Percentiles rank a stretch among this genome's conserved stretches.
Conservation (phyloP, 306 rosid species). For the Bauhinia variegata region DNA sequence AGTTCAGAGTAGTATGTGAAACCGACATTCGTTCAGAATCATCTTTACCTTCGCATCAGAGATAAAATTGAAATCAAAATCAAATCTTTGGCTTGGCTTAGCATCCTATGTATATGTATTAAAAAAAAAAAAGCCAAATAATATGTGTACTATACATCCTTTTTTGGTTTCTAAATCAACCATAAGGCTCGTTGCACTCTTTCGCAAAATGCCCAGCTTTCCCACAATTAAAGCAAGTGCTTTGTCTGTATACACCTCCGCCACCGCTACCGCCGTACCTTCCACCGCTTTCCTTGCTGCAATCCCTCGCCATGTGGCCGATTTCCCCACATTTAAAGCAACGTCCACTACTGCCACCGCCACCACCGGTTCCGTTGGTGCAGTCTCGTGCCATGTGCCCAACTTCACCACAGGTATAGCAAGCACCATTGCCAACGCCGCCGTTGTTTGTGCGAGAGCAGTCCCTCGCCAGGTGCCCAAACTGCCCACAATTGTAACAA, state of each 20-base stretch:
- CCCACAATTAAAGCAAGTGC: slow-evolving; percentile 71
- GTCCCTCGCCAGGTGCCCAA: slow-evolving; percentile 77
- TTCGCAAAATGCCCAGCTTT: slow-evolving; percentile 75
- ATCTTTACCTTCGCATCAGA: too few relatives aligned
- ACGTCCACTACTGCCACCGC: slow-evolving; percentile 21
- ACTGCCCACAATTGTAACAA: slow-evolving; percentile 67
- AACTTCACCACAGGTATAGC: slow-evolving; percentile 59
- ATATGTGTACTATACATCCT: slow-evolving; percentile 67
- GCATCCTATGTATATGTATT: too few relatives aligned
- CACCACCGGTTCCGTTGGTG: slow-evolving; percentile 13
- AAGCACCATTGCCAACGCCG: slow-evolving; percentile 43
- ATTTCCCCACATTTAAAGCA: slow-evolving; percentile 67
- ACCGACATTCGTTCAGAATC: too few relatives aligned
- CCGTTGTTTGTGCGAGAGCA: slow-evolving; percentile 49
- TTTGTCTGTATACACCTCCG: slow-evolving; percentile 31
- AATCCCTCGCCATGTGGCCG: slow-evolving; percentile 81
- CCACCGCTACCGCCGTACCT: slow-evolving; percentile 39
- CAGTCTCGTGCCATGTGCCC: slow-evolving; percentile 76
- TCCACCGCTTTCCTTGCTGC: slow-evolving; percentile 48
- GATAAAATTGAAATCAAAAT: too few relatives aligned
- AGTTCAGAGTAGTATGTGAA: too few relatives aligned
- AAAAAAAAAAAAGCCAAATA: slow-evolving; percentile 39
- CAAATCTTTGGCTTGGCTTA: too few relatives aligned
- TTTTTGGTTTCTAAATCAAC: slow-evolving; percentile 32
- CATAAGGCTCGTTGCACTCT: slow-evolving; percentile 63